phyloP scores from a whole-genome alignment of 768 basidiomycete species.

The Symmetrospora coprosmae region DNA sequence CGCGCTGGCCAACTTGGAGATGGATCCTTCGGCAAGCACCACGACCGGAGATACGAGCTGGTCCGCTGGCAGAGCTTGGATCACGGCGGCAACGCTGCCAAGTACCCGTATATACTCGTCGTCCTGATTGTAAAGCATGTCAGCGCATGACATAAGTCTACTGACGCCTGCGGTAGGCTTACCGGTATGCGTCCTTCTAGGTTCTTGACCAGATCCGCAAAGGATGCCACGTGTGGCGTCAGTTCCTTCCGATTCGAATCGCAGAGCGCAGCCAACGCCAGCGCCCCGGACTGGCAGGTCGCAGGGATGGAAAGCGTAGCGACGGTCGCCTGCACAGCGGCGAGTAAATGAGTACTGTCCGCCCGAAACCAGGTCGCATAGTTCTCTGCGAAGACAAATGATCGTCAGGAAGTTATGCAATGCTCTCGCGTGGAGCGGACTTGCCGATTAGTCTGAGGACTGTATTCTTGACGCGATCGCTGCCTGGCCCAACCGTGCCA shows the following conservation, averaged over 20 bases:
- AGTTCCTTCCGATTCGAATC: slow-evolving; percentile 38
- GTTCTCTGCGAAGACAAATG: background rate
- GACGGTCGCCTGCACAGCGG: slow-evolving; percentile 38
- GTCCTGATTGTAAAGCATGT: slow-evolving; percentile 26
- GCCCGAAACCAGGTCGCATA: slow-evolving; percentile 40
- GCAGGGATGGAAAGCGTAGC: slow-evolving; percentile 33
- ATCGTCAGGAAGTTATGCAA: background rate
- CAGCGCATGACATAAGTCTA: background rate
- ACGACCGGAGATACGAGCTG: slow-evolving; percentile 1
- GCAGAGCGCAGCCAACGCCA: slow-evolving; percentile 38
- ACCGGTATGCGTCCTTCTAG: slow-evolving; percentile 37
- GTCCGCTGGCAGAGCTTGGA: slow-evolving; percentile 37
- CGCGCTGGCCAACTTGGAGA: background rate
- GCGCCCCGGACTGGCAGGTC: slow-evolving; percentile 37
- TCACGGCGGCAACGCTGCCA: slow-evolving; percentile 40
- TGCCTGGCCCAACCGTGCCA: slow-evolving; percentile 59
- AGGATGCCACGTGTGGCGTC: slow-evolving; percentile 38
- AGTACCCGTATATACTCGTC: slow-evolving; percentile 40
- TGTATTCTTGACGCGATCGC: slow-evolving; percentile 35
- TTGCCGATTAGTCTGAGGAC: slow-evolving; percentile 37
- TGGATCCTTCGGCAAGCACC: slow-evolving; percentile 1
- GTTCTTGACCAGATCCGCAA: slow-evolving; percentile 38
- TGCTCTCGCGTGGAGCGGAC: slow-evolving; percentile 24
- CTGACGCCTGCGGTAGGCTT: slow-evolving; percentile 13
- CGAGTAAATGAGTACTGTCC: slow-evolving; percentile 34